Conservation (phyloP, 1,139 yeast species). For the Taphrina populina region DNA sequence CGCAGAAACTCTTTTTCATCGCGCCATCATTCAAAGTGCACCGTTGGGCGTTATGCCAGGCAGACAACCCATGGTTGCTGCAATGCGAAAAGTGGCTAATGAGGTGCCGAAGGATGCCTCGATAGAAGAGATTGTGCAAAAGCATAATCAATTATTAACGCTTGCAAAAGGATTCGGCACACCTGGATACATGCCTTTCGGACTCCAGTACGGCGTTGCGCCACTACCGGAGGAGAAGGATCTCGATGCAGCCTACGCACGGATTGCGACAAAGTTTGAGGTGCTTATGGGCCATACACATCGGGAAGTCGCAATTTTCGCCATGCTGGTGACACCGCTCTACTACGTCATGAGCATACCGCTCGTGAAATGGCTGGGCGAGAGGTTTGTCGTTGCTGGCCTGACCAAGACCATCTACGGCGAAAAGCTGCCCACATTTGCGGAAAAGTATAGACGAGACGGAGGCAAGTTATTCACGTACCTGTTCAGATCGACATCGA, state of each 20-base stretch:
- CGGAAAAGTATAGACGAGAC: not conserved
- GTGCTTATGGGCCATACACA: constrained; percentile 9
- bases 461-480: not conserved
- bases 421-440: not conserved
- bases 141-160: not conserved
- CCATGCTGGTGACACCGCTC: not conserved
- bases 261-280: not conserved
- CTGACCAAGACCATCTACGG: constrained; percentile 2
- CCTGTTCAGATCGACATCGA: not conserved
- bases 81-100: not conserved
- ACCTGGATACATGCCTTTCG: constrained; percentile 15
- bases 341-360: not conserved
- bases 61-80: constrained; percentile 1
- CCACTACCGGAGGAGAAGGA: constrained; percentile 10
- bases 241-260: constrained; percentile 1
- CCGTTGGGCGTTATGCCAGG: constrained; percentile 2
- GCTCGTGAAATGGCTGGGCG: not conserved
- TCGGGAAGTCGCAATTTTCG: constrained; percentile 1
- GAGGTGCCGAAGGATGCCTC: constrained; percentile 3
- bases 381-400: not conserved
- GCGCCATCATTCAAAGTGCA: constrained; percentile 13
- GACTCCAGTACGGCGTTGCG: not conserved
- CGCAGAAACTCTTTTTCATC: constrained; percentile 1
- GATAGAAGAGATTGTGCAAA: not conserved
- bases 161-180: not conserved